Evolutionary conservation across 2,329 filamentous ascomycete genomes (phyloP), one percentile per base, ranked within the genome.

Genomic region (Tolypocladium paradoxum): DNA sequence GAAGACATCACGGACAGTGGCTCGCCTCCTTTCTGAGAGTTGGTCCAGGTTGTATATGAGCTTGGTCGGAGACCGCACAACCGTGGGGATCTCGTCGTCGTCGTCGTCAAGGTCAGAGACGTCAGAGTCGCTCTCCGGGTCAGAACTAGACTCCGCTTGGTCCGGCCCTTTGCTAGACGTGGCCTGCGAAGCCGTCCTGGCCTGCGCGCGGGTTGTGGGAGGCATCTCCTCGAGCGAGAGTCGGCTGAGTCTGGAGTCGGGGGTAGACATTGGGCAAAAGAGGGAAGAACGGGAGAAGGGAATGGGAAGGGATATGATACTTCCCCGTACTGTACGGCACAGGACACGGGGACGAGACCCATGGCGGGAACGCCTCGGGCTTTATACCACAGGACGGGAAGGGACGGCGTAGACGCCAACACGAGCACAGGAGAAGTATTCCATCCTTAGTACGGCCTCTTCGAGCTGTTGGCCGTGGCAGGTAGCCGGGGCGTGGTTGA

Each of bases 1-100:
- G 56, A 79, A 76, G 27, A 73, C 66, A 48, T 74, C 72, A 18
- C 73, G 68, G 9, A 79, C 68, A 2, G 65, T 60, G 7, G 66
- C 60, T 50, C 70, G 70, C 0, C 68, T 68, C 22, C 65, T 63
- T 2, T 64, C 60, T 0, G 70, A 61, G 1, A 76, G 70, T 11
- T 64, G 61, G n/a, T 68, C 67, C 49, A 76, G 61, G 35, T 62
- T 64, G 60, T 77, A 76, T 20, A 61, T 64, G 18, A 76, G 67
- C 29, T 67, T 67, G 1, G 71, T 62, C 0, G 73, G 71, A 6
- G 72, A 74, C 12, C 62, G 64, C 34, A 74, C 58, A 18, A 67
- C 52, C 29, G 58, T 37, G 18, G 65, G 51, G 24, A 57, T 51
- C 8, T 69, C 62, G 7, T 70, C 63, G 31, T 69, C 62, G 7